Base-by-base conservation (phyloP, 768 basidiomycete genomes). In the Boletus coccyginus region DNA sequence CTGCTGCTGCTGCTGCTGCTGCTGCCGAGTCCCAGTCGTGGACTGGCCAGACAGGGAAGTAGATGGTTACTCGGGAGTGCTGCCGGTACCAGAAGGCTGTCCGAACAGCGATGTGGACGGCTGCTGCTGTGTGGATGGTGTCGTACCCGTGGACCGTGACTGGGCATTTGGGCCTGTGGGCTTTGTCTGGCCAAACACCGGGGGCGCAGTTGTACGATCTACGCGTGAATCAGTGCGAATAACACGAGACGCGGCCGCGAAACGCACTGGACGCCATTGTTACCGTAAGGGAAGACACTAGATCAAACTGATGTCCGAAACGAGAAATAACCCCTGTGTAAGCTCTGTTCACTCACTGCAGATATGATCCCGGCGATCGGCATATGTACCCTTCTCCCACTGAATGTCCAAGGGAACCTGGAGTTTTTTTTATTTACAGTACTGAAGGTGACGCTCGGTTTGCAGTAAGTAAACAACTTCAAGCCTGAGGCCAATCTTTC, bases 131-230 rank as follows among this genome's bases (percentile, higher is more conserved):
- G 59, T 57, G 17, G 52, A 48, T 10, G 61, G 38, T 5, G 61
- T 46, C 29, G 50, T 53, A 9, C 56, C 53, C 51, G 59, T 44
- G 52, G 70, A 49, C 59, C 64, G 35, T 5, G 67, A 71, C 48
- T 68, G 65, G 44, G 68, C 60, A 51, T 78, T 60, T 17, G 73
- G 66, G 14, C 63, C 64, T 48, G 65, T 57, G 29, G 75, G 64
- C 57, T 72, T 75, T 36, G 67, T 46, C 57, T 68, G 66, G 10
- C 74, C 66, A 46, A 74, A 72, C 32, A 71, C 47, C 46, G 69
- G 63, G 36, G 73, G 60, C 35, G 76, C 71, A 56, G 76, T 75
- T 33, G 75, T 64, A 74, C 66, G 79, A 79, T 24, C 75, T 66
- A 55, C n/a, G 19, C 6, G 39, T 33, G 55, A 14, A 39, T 66